These are phyloP conservation scores for Talaromyces adpressus DNA, from an alignment of 495 filamentous ascomycete genomes.

Conservation along the genomic window DNA sequence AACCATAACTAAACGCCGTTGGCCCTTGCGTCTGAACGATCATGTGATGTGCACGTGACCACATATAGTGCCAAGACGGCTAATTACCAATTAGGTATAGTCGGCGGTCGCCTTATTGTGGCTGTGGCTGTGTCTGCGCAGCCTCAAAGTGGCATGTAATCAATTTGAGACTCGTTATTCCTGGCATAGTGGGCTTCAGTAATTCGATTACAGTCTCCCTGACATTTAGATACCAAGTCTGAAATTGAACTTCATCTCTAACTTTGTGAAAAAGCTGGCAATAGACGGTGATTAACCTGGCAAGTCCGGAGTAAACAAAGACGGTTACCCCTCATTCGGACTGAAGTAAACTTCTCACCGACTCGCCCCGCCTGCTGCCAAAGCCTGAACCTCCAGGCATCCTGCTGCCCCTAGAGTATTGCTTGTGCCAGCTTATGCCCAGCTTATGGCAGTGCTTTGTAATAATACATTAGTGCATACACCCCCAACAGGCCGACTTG, in stretches of 20 bases:
- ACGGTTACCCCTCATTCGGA: constrained; percentile 1
- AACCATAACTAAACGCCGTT: not conserved
- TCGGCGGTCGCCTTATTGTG: not conserved
- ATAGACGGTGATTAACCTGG: not conserved
- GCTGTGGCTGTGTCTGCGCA: constrained; percentile 2
- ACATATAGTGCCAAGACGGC: not conserved
- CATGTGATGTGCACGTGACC: not conserved
- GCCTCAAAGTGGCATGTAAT: constrained; percentile 1
- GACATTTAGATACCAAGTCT: not conserved
- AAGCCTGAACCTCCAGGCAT: too few relatives aligned
- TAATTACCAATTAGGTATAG: not conserved
- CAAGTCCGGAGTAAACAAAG: not conserved
- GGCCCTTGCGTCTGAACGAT: not conserved
- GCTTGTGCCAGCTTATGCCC: not conserved
- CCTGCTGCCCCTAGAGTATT: too few relatives aligned
- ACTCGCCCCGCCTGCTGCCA: not conserved
- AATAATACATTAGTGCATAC: not conserved
- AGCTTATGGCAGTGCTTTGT: not conserved
- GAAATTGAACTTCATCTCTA: not conserved
- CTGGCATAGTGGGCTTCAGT: not conserved
- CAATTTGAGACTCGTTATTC: not conserved
- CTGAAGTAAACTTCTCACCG: not conserved
- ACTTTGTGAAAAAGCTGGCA: not conserved
- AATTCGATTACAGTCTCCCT: not conserved
- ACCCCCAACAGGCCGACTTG: not conserved